Percentiles rank a stretch among this genome's conserved stretches.
These are phyloP conservation scores for Cyberlindnera amylophila DNA, from an alignment of 805 yeast species.

Conservation along the genomic window DNA sequence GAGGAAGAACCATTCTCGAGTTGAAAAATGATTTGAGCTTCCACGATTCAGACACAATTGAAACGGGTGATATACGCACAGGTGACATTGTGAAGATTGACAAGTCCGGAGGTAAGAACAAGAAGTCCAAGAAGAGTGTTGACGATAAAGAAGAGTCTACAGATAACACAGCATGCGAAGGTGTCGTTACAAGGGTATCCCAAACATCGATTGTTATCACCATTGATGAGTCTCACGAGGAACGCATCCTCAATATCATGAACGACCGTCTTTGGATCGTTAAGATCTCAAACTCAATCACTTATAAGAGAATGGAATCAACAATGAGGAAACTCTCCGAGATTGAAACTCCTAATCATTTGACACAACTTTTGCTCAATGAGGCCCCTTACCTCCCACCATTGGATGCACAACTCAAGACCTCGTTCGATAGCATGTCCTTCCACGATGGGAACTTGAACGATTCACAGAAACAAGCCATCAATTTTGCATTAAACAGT, in stretches of 20 bases:
- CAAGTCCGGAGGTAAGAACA: slow-evolving; percentile 25
- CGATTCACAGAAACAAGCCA: slow-evolving; percentile 68
- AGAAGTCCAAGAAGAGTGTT: slow-evolving; percentile 17
- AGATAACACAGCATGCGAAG: slow-evolving; percentile 41
- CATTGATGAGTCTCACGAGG: slow-evolving; percentile 53
- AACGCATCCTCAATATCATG: slow-evolving; percentile 41
- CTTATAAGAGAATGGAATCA: slow-evolving; percentile 75
- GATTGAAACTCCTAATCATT: slow-evolving; percentile 8
- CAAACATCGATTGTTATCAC: slow-evolving; percentile 51
- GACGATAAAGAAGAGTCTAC: slow-evolving; percentile 19
- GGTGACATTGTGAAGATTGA: slow-evolving; percentile 78
- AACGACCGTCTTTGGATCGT: slow-evolving; percentile 57
- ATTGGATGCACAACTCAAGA: neutral
- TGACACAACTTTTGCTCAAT: slow-evolving; percentile 6
- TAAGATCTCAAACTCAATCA: slow-evolving; percentile 56
- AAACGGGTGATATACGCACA: slow-evolving; percentile 52
- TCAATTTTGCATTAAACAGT: slow-evolving; percentile 58
- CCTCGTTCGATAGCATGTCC: slow-evolving; percentile 16
- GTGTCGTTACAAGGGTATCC: slow-evolving; percentile 59
- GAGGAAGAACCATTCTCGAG: slow-evolving; percentile 70
- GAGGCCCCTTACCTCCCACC: slow-evolving; percentile 34
- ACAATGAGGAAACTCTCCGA: slow-evolving; percentile 66
- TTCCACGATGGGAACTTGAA: slow-evolving; percentile 42
- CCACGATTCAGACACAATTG: slow-evolving; percentile 32
- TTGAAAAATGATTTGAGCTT: slow-evolving; percentile 50